phyloP scores from a whole-genome alignment of 164 flowering plant species.

The Magnolia officinalis region DNA sequence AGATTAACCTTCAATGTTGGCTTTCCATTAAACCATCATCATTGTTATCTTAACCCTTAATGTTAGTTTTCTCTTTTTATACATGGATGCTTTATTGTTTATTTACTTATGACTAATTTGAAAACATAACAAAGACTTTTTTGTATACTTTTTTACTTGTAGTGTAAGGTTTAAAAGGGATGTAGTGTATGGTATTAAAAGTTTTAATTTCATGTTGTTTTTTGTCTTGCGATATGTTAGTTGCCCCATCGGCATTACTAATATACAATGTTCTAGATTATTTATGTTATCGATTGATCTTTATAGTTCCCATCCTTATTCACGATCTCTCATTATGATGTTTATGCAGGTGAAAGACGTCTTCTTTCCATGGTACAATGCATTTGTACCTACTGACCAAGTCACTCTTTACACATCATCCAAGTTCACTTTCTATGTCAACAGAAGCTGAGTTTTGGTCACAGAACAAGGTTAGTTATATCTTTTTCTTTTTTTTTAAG shows the following conservation, averaged over 20 bases:
- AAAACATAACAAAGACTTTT: too few relatives aligned
- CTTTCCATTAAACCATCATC: too few relatives aligned
- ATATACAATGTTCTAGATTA: too few relatives aligned
- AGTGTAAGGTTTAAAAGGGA: conserved; percentile 72
- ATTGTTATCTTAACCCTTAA: too few relatives aligned
- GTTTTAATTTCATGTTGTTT: conserved; percentile 17
- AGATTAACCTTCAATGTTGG: too few relatives aligned
- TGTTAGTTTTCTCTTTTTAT: too few relatives aligned
- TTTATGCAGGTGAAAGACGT: neutral
- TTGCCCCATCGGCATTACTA: neutral
- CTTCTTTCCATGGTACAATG: conserved; percentile 99
- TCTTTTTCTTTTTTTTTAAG: too few relatives aligned
- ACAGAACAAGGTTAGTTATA: too few relatives aligned
- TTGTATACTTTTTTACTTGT: too few relatives aligned
- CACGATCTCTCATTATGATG: neutral
- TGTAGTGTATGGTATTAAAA: conserved; percentile 89
- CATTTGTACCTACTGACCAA: conserved; percentile 63
- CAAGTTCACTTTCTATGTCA: conserved; percentile 20
- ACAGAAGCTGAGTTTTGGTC: too few relatives aligned
- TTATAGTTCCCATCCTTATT: neutral
- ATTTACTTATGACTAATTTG: too few relatives aligned
- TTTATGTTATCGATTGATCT: neutral
- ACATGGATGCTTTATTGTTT: too few relatives aligned
- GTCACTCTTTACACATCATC: conserved; percentile 55
- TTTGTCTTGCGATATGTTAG: neutral